Conservation (phyloP, 257 asterid genomes). For the Gentiana straminea region DNA sequence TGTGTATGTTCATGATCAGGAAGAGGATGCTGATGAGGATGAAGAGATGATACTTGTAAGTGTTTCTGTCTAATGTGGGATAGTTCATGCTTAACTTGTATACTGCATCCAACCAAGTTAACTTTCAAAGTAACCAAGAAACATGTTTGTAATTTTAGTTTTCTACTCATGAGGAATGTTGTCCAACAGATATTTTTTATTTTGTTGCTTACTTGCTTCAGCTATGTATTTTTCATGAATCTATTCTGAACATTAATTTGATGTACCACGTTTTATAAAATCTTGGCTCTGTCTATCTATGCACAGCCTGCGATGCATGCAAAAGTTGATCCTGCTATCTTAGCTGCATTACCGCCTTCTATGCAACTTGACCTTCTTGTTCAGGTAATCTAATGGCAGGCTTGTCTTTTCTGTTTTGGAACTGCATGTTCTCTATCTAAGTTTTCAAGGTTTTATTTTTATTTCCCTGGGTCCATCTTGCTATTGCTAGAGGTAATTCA, state of each 20-base stretch:
- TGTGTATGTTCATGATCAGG: constrained; percentile 25
- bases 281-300: background rate
- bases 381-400: constrained; percentile 42
- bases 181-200: too few species aligned
- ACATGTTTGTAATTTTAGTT: background rate
- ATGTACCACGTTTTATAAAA: too few species aligned
- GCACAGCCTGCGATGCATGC: constrained; percentile 85
- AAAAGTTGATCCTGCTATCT: constrained; percentile 81
- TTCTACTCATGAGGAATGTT: too few species aligned
- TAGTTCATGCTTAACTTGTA: background rate
- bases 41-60: constrained; percentile 92
- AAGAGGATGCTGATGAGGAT: constrained; percentile 47
- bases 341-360: constrained; percentile 94
- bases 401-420: background rate
- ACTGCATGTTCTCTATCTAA: background rate
- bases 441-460: background rate
- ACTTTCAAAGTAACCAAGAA: too few species aligned
- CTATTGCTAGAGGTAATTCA: background rate
- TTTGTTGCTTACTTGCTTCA: too few species aligned
- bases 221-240: too few species aligned
- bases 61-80: constrained; percentile 9
- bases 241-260: background rate
- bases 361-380: constrained; percentile 99
- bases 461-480: background rate
- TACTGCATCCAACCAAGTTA: background rate